Conservation (phyloP, 2,329 filamentous ascomycete species). For the Exophiala sp. region DNA sequence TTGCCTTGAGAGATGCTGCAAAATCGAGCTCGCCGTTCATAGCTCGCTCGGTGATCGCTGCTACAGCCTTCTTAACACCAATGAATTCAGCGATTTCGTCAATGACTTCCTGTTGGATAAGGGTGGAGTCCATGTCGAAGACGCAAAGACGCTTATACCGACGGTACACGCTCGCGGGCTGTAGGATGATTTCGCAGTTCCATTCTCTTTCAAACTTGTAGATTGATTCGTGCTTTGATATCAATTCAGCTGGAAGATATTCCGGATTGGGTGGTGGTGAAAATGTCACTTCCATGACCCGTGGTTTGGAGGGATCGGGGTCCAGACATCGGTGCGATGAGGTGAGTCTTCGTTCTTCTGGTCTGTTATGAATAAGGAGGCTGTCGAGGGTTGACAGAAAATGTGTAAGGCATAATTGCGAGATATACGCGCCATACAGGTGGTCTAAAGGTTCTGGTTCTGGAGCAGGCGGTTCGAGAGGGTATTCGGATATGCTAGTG, state of each 20-base stretch:
- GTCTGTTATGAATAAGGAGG: slow-evolving; percentile 34
- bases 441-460: slow-evolving; percentile 55
- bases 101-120: slow-evolving; percentile 97
- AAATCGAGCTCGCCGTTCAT: slow-evolving; percentile 98
- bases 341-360: slow-evolving; percentile 45
- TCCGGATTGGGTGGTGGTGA: slow-evolving; percentile 48
- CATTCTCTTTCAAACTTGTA: slow-evolving; percentile 83
- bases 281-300: slow-evolving; percentile 53
- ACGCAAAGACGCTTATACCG: slow-evolving; percentile 82
- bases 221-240: slow-evolving; percentile 76
- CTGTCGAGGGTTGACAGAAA: slow-evolving; percentile 52
- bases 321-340: slow-evolving; percentile 50
- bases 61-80: slow-evolving; percentile 76
- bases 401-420: slow-evolving; percentile 54
- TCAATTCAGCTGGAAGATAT: slow-evolving; percentile 57
- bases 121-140: slow-evolving; percentile 98
- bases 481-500: slow-evolving; percentile 50
- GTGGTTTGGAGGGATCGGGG: slow-evolving; percentile 35
- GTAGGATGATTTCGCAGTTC: slow-evolving; percentile 81
- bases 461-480: slow-evolving; percentile 52
- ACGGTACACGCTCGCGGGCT: slow-evolving; percentile 69
- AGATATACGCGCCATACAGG: slow-evolving; percentile 53
- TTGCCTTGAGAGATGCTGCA: slow-evolving; percentile 72
- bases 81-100: slow-evolving; percentile 86
- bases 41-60: slow-evolving; percentile 81